These are phyloP conservation scores for Penicillium samsonianum DNA, from an alignment of 495 filamentous ascomycete species.

Conservation along the genomic window DNA sequence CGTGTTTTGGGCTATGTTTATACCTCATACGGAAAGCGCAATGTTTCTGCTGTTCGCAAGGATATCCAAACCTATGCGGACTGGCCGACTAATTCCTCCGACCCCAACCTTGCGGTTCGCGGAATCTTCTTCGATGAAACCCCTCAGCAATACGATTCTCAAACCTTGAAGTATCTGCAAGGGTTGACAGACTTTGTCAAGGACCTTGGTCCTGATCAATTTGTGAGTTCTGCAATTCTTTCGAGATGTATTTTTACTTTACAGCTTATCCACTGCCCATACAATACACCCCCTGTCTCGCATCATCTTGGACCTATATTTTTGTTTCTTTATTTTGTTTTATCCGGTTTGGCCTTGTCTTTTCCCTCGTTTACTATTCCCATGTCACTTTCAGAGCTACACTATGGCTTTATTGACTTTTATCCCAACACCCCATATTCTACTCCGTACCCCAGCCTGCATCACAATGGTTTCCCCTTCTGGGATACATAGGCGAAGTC, in stretches of 20 bases:
- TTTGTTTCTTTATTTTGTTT: neutral
- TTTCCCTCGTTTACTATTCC: conserved; percentile 1
- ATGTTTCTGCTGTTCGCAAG: conserved; percentile 37
- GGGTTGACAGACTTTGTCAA: conserved; percentile 37
- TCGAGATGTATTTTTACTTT: conserved; percentile 8
- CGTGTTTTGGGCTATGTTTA: conserved; percentile 57
- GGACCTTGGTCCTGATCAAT: conserved; percentile 40
- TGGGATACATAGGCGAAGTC: conserved; percentile 23
- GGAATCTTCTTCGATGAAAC: conserved; percentile 54
- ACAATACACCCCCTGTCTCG: conserved; percentile 12
- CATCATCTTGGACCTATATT: neutral
- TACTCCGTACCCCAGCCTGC: conserved; percentile 2
- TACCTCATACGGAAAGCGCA: conserved; percentile 49
- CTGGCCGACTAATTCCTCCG: conserved; percentile 44
- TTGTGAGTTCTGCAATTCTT: conserved; percentile 35
- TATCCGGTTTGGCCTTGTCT: neutral
- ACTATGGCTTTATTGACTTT: conserved; percentile 10
- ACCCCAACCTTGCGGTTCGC: conserved; percentile 40
- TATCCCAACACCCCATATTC: neutral
- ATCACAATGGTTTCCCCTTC: conserved; percentile 10
- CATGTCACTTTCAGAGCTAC: neutral
- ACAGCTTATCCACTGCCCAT: conserved; percentile 3
- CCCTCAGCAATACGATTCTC: conserved; percentile 42
- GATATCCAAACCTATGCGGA: conserved; percentile 52
- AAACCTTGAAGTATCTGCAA: conserved; percentile 39